phyloP scores from a whole-genome alignment of 345 rosid species.

The Nephelium lappaceum region DNA sequence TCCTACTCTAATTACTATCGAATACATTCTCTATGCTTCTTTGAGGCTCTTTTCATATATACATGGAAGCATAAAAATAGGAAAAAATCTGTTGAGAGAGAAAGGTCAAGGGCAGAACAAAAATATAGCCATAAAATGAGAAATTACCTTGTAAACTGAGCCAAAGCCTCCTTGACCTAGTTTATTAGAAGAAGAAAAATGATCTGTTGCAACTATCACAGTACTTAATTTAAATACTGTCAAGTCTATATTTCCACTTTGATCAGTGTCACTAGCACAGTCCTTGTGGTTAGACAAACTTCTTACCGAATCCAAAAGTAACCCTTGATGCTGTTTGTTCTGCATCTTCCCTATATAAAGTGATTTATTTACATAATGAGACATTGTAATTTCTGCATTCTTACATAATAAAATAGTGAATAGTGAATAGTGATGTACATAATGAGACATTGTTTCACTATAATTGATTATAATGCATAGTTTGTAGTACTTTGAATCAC shows the following conservation, averaged over 20 bases:
- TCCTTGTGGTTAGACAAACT: neutral
- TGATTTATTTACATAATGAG: too few relatives aligned
- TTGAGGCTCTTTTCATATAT: too few relatives aligned
- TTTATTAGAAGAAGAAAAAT: conserved; percentile 24
- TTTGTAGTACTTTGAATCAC: too few relatives aligned
- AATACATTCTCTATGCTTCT: too few relatives aligned
- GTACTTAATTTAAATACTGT: conserved; percentile 14
- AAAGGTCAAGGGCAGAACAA: neutral
- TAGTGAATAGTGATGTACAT: too few relatives aligned
- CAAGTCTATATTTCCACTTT: conserved; percentile 5
- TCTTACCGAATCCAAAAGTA: neutral
- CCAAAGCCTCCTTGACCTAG: conserved; percentile 35
- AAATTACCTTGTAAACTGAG: conserved; percentile 30
- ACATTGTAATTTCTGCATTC: too few relatives aligned
- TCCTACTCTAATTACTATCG: too few relatives aligned
- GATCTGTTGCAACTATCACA: conserved; percentile 23
- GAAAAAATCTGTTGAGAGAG: too few relatives aligned
- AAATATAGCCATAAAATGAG: neutral
- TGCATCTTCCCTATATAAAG: neutral
- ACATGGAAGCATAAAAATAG: too few relatives aligned
- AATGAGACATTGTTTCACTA: too few relatives aligned
- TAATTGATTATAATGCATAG: too few relatives aligned
- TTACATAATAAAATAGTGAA: too few relatives aligned
- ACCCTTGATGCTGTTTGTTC: neutral
- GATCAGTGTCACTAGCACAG: neutral